These are phyloP conservation scores for Colletotrichum sp. DNA, from an alignment of 2,329 filamentous ascomycete genomes.

Conservation along the genomic window DNA sequence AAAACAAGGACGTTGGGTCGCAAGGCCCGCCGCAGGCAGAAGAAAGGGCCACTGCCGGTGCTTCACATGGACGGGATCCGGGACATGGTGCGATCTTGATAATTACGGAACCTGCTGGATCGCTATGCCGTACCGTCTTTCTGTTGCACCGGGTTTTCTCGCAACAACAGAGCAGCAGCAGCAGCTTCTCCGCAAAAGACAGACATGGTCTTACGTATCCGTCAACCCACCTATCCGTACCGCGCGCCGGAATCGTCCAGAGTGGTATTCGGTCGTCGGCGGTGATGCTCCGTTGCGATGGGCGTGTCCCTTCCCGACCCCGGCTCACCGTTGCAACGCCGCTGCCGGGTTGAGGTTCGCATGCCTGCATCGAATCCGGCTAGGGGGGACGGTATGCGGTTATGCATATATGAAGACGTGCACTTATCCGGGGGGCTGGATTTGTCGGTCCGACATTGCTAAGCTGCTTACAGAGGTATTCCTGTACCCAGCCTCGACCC, in stretches of 20 bases:
- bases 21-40: background rate
- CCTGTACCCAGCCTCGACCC: background rate
- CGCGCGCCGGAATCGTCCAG: constrained; percentile 2
- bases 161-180: background rate
- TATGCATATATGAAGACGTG: background rate
- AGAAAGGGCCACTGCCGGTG: background rate
- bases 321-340: constrained; percentile 1
- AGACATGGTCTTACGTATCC: background rate
- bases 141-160: background rate
- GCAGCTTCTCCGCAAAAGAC: background rate
- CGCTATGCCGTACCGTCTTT: background rate
- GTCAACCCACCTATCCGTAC: background rate
- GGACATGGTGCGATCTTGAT: constrained; percentile 10
- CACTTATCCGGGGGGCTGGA: background rate
- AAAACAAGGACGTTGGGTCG: background rate
- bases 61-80: background rate
- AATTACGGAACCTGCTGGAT: background rate
- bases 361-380: background rate
- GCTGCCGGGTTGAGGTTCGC: background rate
- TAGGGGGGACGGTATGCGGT: background rate
- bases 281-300: constrained; percentile 1
- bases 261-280: constrained; percentile 18
- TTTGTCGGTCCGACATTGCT: background rate
- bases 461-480: background rate
- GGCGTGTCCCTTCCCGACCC: background rate